Percentiles rank a stretch among this genome's conserved stretches.
phyloP scores from a whole-genome alignment of 208 protist genomes.

The Trypanosoma brucei region DNA sequence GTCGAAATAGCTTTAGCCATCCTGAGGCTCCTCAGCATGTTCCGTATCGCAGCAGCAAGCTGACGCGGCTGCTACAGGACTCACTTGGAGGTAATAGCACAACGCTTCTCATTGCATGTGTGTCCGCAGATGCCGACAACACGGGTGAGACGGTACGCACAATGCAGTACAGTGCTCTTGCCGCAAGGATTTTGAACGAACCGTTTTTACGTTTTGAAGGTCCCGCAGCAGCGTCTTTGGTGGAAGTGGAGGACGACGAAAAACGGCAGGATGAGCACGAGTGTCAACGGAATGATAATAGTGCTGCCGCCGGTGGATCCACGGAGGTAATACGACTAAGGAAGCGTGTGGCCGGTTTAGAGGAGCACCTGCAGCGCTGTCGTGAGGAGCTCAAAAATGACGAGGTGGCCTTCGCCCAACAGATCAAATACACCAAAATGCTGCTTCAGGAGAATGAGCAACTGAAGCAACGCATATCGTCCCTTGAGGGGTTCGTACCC shows the following conservation, averaged over 20 bases:
- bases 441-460: constrained; percentile 48
- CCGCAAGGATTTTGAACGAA: constrained; percentile 85
- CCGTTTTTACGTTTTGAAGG: constrained; percentile 48
- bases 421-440: constrained; percentile 52
- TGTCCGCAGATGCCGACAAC: constrained; percentile 66
- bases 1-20: constrained; percentile 39
- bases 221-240: constrained; percentile 23
- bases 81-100: constrained; percentile 84
- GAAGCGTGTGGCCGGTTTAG: constrained; percentile 16
- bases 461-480: constrained; percentile 17
- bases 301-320: not conserved
- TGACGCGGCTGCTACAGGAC: constrained; percentile 88
- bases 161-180: constrained; percentile 90
- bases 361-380: constrained; percentile 46
- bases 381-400: constrained; percentile 71
- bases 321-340: constrained; percentile 22
- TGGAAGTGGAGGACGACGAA: constrained; percentile 1
- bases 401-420: constrained; percentile 60
- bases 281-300: not conserved
- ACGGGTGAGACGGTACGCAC: constrained; percentile 86
- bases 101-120: constrained; percentile 86
- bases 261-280: not conserved
- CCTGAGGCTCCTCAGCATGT: constrained; percentile 44
- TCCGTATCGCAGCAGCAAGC: constrained; percentile 87
- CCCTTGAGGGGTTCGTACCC: not conserved